A percentile compares a stretch with the other conserved stretches of the same genome.
phyloP scores from a whole-genome alignment of 805 yeast genomes.

The Kodamaea fukazawae region DNA sequence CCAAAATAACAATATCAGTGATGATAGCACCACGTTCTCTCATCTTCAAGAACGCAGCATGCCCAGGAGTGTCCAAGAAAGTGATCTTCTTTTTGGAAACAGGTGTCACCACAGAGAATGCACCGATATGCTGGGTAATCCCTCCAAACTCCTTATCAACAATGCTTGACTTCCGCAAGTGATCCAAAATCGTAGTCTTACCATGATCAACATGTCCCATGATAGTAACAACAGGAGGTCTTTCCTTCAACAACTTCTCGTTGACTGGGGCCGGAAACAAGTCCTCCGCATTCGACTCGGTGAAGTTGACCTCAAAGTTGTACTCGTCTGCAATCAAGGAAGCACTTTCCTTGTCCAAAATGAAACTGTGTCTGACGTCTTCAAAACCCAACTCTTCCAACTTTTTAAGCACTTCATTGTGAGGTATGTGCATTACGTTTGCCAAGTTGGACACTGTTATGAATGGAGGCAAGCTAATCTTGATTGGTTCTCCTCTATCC shows the following conservation, averaged over 20 bases:
- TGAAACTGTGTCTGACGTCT: constrained; percentile 65
- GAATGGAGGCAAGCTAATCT: constrained; percentile 65
- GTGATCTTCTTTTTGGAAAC: constrained; percentile 73
- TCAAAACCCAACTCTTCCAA: constrained; percentile 73
- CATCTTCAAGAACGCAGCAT: constrained; percentile 94
- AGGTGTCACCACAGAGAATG: constrained; percentile 84
- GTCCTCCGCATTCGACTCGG: constrained; percentile 58
- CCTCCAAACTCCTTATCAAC: constrained; percentile 91
- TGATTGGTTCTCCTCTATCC: constrained; percentile 18
- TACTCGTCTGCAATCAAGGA: constrained; percentile 85
- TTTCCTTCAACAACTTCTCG: constrained; percentile 46
- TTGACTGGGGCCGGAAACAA: constrained; percentile 54
- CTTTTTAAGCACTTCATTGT: constrained; percentile 55
- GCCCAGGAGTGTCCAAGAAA: constrained; percentile 96
- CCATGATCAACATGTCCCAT: constrained; percentile 99
- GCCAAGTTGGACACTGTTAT: constrained; percentile 79
- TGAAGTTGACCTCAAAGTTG: constrained; percentile 62
- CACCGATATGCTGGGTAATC: constrained; percentile 97
- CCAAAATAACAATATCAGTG: constrained; percentile 88
- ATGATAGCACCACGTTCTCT: constrained; percentile 93
- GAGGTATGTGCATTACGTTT: constrained; percentile 62
- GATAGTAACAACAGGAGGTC: constrained; percentile 94
- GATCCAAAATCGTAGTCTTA: constrained; percentile 89
- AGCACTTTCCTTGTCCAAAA: constrained; percentile 84
- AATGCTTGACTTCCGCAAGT: constrained; percentile 77